Evolutionary conservation across 2,329 filamentous ascomycete species (phyloP), one percentile per base, ranked within the genome.

Genomic region (Botrytis pseudocinerea): DNA sequence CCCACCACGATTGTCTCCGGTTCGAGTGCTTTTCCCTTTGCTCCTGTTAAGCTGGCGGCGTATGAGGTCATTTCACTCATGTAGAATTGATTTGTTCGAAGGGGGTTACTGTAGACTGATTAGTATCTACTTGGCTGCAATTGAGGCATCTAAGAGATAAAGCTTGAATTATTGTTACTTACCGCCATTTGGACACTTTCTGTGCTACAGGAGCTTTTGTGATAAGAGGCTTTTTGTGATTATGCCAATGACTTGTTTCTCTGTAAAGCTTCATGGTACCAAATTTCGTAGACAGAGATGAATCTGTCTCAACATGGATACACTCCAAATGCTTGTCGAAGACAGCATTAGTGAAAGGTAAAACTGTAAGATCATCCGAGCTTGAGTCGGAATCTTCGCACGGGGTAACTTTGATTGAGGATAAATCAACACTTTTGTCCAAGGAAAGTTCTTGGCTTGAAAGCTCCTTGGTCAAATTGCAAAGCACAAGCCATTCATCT

Each of bases 11-110:
- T 87, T 6, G 84, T 88, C 79, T 93, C 90, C 0, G 90, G 90
- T 38, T 91, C 85, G 8, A 93, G 84, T 3, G 83, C 83, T 75
- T 89, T 92, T 4, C 90, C 91, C 2, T 85, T 83, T 0, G 88
- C 84, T 73, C 90, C 91, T 0, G 90, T 92, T 64, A 94, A 83
- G 80, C 90, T 93, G 20, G 89, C 90, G 2, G 92, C 90, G 79
- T 94, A 94, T 1, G 85, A 84, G 42, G 86, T 85, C 81, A 92
- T 92, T 73, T 92, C 90, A 1, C 87, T 86, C 87, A 92, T 91
- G 78, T 89, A 90, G 69, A 84, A 85, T 77, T 94, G 91, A 62
- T 91, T 81, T 6, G 75, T 78, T 42, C 80, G 76, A 12, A 81
- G 74, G 16, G 80, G 80, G 69, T 81, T 81, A 40, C 79, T 80